Evolutionary conservation across 345 rosid species (phyloP).

Genomic region (Bruguiera sexangula): DNA sequence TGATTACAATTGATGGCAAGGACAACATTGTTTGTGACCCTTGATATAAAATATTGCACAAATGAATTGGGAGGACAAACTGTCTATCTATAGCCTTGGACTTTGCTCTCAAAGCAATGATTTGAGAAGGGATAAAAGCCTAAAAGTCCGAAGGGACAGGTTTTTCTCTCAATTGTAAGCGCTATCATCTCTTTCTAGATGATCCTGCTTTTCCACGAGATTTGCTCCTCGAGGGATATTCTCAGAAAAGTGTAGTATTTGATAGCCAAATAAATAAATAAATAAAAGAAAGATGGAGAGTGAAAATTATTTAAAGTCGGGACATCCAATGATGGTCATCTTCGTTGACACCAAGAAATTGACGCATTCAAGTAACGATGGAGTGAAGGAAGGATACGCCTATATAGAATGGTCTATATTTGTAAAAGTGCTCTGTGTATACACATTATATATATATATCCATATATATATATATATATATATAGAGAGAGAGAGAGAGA

Average conservation of each 20-base stretch:
- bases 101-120: constrained; percentile 20
- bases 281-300: not conserved
- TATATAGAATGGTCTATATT: not conserved
- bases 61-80: not conserved
- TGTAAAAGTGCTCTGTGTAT: not conserved
- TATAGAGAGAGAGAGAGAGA: no score
- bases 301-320: constrained; percentile 26
- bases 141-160: constrained; percentile 7
- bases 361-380: constrained; percentile 24
- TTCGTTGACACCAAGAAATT: constrained; percentile 39
- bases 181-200: constrained; percentile 11
- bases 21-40: no score
- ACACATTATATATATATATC: not conserved
- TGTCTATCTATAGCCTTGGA: not conserved
- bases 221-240: constrained; percentile 19
- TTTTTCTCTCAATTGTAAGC: constrained; percentile 14
- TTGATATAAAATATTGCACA: not conserved
- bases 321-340: constrained; percentile 32
- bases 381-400: constrained; percentile 21
- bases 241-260: not conserved
- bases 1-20: no score
- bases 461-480: not conserved
- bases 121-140: constrained; percentile 14
- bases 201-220: constrained; percentile 38
- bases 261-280: no score